Evolutionary conservation across 1,284 basidiomycete species (phyloP), one percentile per base, ranked within the genome.

Genomic region (Bjerkandera adusta): DNA sequence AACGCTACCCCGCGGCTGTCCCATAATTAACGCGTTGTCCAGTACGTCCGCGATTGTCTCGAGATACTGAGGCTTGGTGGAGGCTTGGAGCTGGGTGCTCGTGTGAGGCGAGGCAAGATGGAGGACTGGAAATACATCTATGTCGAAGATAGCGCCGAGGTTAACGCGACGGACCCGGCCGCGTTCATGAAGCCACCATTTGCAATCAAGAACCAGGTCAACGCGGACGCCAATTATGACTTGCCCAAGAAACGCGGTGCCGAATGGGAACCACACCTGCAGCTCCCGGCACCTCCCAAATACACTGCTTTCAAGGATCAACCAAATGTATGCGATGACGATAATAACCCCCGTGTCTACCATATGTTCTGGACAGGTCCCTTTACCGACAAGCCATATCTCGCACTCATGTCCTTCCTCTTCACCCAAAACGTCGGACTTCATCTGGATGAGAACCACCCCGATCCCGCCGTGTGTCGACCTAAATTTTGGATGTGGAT

Each of bases 301-400:
- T 71, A 77, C 50, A 52, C 60, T 18, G 62, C 72, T 0, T 70
- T 67, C 48, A 67, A 67, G 38, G 68, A 65, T 29, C 65, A 68
- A 43, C 55, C 62, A 0, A 46, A 60, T 5, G 58, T 77, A 1
- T 89, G 86, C 64, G 82, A 85, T 55, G 73, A 79, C 0, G 75
- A 51, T 26, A n/a, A n/a, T n/a, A 51, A 85, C 55, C 79, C 84
- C 8, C 76, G 81, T 20, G 68, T 88, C 36, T 89, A 85, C 70
- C 86, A 89, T 68, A 86, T 89, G 75, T 89, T 87, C 67, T 89
- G 86, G 85, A 81, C 85, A 0, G 86, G 86, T 2, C 76, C 82
- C 0, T 88, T 89, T 68, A 86, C 83, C 5, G 85, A 89, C 66
- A 88, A 88, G 61, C 86, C 86, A 2, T 88, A 88, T 4, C 22